phyloP scores from a whole-genome alignment of 345 rosid genomes.

The Theobroma cacao region DNA sequence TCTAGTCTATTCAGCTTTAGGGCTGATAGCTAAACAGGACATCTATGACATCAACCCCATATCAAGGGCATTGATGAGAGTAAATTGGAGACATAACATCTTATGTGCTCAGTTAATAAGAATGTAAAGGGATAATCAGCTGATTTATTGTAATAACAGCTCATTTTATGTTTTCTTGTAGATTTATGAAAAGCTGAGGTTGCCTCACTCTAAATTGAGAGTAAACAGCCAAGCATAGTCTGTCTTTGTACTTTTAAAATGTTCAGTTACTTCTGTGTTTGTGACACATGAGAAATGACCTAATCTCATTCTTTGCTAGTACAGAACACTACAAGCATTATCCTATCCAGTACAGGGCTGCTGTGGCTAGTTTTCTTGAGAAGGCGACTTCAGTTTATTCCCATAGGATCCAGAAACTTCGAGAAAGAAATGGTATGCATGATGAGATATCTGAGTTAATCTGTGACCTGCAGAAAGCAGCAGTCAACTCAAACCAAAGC shows the following conservation, averaged over 20 bases:
- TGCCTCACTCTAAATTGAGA: too few relatives aligned
- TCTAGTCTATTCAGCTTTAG: neutral
- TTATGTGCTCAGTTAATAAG: neutral
- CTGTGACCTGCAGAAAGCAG: conserved; percentile 82
- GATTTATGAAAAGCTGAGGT: neutral
- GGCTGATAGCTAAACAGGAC: neutral
- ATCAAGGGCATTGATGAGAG: neutral
- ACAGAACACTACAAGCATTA: conserved; percentile 71
- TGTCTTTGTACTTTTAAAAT: neutral
- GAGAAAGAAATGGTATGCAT: conserved; percentile 50
- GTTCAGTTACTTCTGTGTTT: neutral
- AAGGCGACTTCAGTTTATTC: conserved; percentile 57
- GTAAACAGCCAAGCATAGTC: neutral
- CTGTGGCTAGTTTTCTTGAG: conserved; percentile 61
- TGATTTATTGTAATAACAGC: neutral
- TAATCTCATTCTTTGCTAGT: conserved; percentile 14
- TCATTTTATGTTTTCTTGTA: neutral
- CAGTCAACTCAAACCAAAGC: conserved; percentile 88
- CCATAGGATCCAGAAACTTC: conserved; percentile 51
- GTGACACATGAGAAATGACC: neutral
- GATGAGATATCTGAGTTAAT: conserved; percentile 81
- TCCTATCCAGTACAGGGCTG: conserved; percentile 74
- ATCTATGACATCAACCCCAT: neutral
- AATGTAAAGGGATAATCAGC: neutral
- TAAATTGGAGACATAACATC: neutral